These are phyloP conservation scores for Arthrobotrys sphaeroides DNA, from an alignment of 2,329 filamentous ascomycete genomes.

Conservation along the genomic window DNA sequence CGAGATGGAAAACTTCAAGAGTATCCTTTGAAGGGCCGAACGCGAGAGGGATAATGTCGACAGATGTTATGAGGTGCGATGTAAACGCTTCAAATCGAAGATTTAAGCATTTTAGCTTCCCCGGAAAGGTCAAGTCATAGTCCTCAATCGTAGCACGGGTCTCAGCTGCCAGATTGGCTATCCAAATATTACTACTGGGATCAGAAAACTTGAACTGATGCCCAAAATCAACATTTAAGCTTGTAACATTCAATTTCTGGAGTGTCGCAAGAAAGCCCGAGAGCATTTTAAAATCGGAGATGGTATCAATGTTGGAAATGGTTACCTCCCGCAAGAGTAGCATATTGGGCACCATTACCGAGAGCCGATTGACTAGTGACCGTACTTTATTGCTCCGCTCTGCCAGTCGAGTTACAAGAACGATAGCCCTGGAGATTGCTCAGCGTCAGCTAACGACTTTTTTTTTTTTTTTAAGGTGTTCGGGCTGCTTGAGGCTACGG, in stretches of 20 bases:
- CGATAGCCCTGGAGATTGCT: slow-evolving; percentile 14
- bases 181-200: neutral
- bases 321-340: neutral
- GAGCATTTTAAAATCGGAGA: slow-evolving; percentile 1
- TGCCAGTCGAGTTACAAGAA: neutral
- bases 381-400: neutral
- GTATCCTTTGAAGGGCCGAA: slow-evolving; percentile 3
- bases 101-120: neutral
- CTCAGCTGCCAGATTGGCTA: neutral
- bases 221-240: slow-evolving; percentile 3
- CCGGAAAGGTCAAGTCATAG: neutral
- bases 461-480: no score
- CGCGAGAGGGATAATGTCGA: neutral
- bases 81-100: slow-evolving; percentile 1
- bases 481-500: no score
- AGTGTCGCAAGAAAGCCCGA: neutral
- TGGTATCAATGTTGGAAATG: slow-evolving; percentile 11
- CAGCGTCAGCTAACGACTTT: no score
- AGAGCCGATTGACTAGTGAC: neutral
- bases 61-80: slow-evolving; percentile 6
- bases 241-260: neutral
- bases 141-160: slow-evolving; percentile 1
- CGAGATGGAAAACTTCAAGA: neutral
- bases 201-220: neutral
- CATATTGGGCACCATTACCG: neutral